These are phyloP conservation scores for Dovyalis caffra DNA, from an alignment of 345 rosid species.

Conservation along the genomic window DNA sequence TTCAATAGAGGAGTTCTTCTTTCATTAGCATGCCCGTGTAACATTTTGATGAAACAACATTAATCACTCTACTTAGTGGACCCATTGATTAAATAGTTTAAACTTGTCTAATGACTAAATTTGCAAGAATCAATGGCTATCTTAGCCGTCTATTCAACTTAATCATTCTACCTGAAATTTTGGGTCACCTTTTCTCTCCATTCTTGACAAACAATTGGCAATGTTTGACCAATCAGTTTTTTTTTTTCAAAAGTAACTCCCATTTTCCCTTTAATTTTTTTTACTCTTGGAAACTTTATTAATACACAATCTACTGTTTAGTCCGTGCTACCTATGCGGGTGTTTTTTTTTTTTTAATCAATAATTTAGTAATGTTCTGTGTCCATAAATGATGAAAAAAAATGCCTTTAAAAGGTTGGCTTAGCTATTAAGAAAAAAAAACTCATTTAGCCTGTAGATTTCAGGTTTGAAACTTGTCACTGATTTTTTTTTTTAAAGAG, in stretches of 20 bases:
- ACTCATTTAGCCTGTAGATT: no score
- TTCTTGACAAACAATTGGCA: background rate
- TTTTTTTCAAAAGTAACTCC: background rate
- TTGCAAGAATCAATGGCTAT: no score
- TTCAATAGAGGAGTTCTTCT: conserved; percentile 1
- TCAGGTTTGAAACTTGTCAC: no score
- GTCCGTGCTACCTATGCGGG: no score
- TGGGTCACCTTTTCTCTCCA: background rate
- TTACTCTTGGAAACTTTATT: no score
- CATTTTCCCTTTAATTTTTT: background rate
- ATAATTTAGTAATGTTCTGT: no score
- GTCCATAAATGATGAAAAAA: no score
- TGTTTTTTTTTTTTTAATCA: no score
- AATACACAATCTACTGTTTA: no score
- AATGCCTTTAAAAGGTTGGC: no score
- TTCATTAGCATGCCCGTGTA: background rate
- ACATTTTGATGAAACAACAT: conserved; percentile 17
- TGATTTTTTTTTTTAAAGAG: no score
- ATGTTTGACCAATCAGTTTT: background rate
- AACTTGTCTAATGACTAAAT: background rate
- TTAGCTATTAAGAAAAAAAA: no score
- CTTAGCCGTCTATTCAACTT: background rate
- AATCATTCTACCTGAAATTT: background rate
- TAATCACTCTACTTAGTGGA: conserved; percentile 16
- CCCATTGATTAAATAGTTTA: conserved; percentile 20